Evolutionary conservation across 306 rosid species (phyloP), one percentile per base, ranked within the genome.

Genomic region (Acacia melanoxylon): DNA sequence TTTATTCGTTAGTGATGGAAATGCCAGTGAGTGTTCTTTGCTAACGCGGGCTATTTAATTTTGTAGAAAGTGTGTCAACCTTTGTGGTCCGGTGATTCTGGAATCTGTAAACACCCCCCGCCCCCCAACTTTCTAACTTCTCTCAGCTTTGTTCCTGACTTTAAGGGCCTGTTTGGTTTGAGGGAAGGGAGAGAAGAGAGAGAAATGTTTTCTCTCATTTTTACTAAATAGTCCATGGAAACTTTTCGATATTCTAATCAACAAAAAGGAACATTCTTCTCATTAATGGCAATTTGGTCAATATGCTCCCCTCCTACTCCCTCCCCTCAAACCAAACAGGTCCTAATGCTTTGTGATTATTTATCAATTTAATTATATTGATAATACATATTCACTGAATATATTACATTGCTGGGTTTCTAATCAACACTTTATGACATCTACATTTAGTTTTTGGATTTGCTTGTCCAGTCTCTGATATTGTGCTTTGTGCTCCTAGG

Each of bases 401-500:
- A 52, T 75, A 27, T 48, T 51, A 61, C 69, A 81, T 25, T 78
- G 54, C 20, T 74, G 44, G 75, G 61, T 51, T 69, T 52, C n/a
- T 63, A 35, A 65, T 75, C 76, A 74, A 75, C 74, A 29, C n/a
- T 68, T 40, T 10, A 20, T 42, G 52, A 49, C 82, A 29, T 63
- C 46, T 44, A 70, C 41, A 31, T 62, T 37, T 75, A 69, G 20
- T 54, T 69, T 42, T 59, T 61, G 31, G 33, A 78, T 81, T 48
- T 75, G 13, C 10, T 0, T 46, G 59, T 1, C 76, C 72, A 70
- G 68, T 82, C 59, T 46, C 76, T 80, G 59, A 76, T 29, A 56
- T 75, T 81, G 40, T 75, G 59, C 45, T 24, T 75, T 78, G 33
- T 83, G 76, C 61, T 71, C 69, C 40, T 84, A 95, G 98, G 99